Base-by-base conservation (phyloP, 225 moss, liverwort and hornwort species). In the Asterella californica region DNA sequence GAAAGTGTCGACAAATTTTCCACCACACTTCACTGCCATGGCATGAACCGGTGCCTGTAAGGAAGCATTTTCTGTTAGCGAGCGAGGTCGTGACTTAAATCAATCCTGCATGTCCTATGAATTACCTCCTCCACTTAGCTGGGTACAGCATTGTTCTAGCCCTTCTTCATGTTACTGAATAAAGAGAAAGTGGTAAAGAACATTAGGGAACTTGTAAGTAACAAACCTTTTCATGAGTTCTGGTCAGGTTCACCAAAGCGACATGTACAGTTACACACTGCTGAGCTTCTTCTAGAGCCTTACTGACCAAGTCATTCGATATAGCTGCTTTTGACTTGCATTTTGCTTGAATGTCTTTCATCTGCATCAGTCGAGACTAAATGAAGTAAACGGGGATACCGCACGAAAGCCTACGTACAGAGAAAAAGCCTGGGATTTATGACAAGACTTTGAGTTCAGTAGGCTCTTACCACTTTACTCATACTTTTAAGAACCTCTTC, bases 211-310 rank as follows among this genome's bases (percentile, higher is more conserved):
- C 9, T 19, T 54, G 22, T 62, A 71, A 78, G 21, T 27, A 60
- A 27, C 57, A 50, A 61, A 93, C 93, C 94, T 93, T 95, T 71
- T 92, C 89, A 78, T 95, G 94, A 76, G 84, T 81, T 87, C 90
- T 95, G 30, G 94, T 93, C 73, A 95, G 82, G 25, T 90, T 88
- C 64, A 91, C 90, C 59, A 95, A 85, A 76, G 90, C 83, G 62
- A 93, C 93, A 80, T 93, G 94, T 37, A 91, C 88, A 85, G 83
- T 88, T 67, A 91, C 82, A 83, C 94, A 92, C 66, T 90, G 88
- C 82, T 90, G 89, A 70, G 88, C 90, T 77, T 82, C 85, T 27
- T 72, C 70, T 36, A 95, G 83, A 73, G 88, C 78, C 65, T 82
- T 85, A 38, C 81, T 82, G 78, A 91, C 90, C 50, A 82, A 29